Evolutionary conservation across 495 filamentous ascomycete genomes (phyloP).

Genomic region (Tuber aestivum): DNA sequence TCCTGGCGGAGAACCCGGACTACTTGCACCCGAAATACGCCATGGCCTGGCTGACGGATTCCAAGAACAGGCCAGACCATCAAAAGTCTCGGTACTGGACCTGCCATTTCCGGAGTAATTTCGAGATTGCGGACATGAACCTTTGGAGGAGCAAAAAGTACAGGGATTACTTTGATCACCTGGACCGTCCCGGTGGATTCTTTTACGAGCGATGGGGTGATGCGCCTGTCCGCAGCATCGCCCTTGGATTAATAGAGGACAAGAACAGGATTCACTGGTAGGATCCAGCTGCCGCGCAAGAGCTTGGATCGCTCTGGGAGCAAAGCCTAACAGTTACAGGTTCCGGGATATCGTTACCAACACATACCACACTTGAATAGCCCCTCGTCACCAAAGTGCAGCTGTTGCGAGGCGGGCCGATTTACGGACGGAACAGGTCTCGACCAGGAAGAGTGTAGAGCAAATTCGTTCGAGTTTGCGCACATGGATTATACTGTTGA

Average conservation of each 20-base stretch:
- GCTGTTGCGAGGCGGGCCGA: slow-evolving; percentile 73
- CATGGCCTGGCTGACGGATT: slow-evolving; percentile 78
- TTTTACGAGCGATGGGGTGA: slow-evolving; percentile 99
- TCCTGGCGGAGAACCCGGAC: slow-evolving; percentile 76
- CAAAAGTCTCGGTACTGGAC: slow-evolving; percentile 84
- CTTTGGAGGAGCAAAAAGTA: slow-evolving; percentile 92
- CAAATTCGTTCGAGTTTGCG: slow-evolving; percentile 92
- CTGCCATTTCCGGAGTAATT: slow-evolving; percentile 99
- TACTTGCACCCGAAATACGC: slow-evolving; percentile 79
- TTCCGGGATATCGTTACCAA: slow-evolving; percentile 98
- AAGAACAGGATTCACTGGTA: slow-evolving; percentile 89
- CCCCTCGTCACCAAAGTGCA: slow-evolving; percentile 91
- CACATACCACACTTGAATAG: slow-evolving; percentile 99
- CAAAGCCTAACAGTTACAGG: slow-evolving; percentile 49
- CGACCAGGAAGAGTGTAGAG: slow-evolving; percentile 86
- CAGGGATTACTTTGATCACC: slow-evolving; percentile 91
- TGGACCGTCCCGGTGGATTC: slow-evolving; percentile 92
- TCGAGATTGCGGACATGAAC: slow-evolving; percentile 91
- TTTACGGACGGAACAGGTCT: slow-evolving; percentile 84
- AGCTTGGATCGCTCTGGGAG: not conserved
- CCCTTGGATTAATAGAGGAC: slow-evolving; percentile 90
- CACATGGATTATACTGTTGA: slow-evolving; percentile 62
- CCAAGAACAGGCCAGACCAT: slow-evolving; percentile 66
- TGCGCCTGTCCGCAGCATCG: slow-evolving; percentile 93
- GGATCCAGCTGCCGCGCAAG: slow-evolving; percentile 31